Percentiles rank a stretch among this genome's conserved stretches.
These are phyloP conservation scores for Cryoendolithus antarcticus DNA, from an alignment of 2,329 filamentous ascomycete genomes.

Conservation along the genomic window DNA sequence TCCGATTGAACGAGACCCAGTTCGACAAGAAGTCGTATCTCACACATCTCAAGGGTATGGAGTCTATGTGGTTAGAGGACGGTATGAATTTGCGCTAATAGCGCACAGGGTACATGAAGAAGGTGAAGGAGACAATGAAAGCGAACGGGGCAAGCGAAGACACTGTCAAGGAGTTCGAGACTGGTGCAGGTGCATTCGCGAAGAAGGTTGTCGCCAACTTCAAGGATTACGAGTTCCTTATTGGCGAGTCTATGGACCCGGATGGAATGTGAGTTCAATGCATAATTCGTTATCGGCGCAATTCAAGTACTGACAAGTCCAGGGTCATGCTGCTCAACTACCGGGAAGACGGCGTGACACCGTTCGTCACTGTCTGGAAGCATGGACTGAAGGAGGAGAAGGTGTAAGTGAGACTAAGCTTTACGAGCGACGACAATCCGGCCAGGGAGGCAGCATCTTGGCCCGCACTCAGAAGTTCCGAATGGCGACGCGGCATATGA, in stretches of 20 bases:
- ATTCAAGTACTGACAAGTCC: background rate
- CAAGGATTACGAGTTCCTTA: constrained; percentile 93
- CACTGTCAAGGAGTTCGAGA: constrained; percentile 67
- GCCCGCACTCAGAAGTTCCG: no score
- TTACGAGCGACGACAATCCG: no score
- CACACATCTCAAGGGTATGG: constrained; percentile 69
- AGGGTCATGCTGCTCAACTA: constrained; percentile 92
- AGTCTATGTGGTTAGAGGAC: no score
- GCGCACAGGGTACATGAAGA: constrained; percentile 73
- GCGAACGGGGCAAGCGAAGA: constrained; percentile 50
- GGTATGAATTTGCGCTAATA: background rate
- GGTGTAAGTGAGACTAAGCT: constrained; percentile 48
- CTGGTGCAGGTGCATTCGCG: constrained; percentile 57
- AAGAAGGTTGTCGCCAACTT: constrained; percentile 79
- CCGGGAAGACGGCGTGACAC: constrained; percentile 88
- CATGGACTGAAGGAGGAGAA: constrained; percentile 81
- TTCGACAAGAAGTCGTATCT: constrained; percentile 88
- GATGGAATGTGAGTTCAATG: constrained; percentile 71
- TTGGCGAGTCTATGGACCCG: constrained; percentile 82
- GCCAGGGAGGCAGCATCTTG: no score
- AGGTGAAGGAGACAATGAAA: constrained; percentile 59
- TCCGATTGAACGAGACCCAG: constrained; percentile 66
- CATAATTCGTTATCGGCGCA: background rate
- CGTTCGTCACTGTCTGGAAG: constrained; percentile 88
- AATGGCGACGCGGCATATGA: no score